A percentile compares a stretch with the other conserved stretches of the same genome.
Conservation (phyloP, 1,284 basidiomycete genomes). For the Pyrrhoderma lamaoense region DNA sequence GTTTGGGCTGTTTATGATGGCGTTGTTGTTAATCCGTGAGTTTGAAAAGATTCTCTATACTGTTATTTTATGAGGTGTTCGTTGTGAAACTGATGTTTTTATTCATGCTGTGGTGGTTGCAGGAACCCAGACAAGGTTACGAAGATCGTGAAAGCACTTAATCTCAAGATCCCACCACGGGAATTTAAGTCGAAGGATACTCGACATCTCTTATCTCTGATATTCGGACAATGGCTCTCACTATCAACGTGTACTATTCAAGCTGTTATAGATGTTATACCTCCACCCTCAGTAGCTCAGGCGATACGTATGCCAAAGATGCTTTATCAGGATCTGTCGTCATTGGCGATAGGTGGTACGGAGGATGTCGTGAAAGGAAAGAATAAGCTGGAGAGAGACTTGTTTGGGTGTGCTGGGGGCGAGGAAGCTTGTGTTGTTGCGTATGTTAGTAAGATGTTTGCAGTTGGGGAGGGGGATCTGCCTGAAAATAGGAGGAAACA, state of each 20-base stretch:
- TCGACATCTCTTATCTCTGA: conserved; percentile 73
- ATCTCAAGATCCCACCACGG: conserved; percentile 79
- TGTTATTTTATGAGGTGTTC: too few relatives aligned
- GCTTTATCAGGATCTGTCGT: conserved; percentile 70
- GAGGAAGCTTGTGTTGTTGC: conserved; percentile 63
- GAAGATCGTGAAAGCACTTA: conserved; percentile 84
- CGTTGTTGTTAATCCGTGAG: conserved; percentile 80
- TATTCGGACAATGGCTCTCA: conserved; percentile 96
- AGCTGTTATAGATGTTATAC: conserved; percentile 86
- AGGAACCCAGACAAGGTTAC: conserved; percentile 85
- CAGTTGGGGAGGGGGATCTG: conserved; percentile 71
- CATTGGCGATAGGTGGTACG: too few relatives aligned
- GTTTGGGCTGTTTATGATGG: conserved; percentile 96
- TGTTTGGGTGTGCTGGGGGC: conserved; percentile 69
- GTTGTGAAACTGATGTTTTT: too few relatives aligned
- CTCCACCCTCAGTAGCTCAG: conserved; percentile 82
- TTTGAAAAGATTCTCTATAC: conserved; percentile 22
- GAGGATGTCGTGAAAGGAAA: conserved; percentile 24
- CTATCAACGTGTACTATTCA: conserved; percentile 92
- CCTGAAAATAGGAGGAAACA: conserved; percentile 79
- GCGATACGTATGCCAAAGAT: conserved; percentile 84
- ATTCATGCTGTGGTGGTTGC: not conserved
- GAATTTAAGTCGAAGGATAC: conserved; percentile 92
- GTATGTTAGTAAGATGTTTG: conserved; percentile 99
- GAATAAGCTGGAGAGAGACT: conserved; percentile 75